These are phyloP conservation scores for Diutina ranongensis DNA, from an alignment of 1,139 yeast species.

Conservation along the genomic window DNA sequence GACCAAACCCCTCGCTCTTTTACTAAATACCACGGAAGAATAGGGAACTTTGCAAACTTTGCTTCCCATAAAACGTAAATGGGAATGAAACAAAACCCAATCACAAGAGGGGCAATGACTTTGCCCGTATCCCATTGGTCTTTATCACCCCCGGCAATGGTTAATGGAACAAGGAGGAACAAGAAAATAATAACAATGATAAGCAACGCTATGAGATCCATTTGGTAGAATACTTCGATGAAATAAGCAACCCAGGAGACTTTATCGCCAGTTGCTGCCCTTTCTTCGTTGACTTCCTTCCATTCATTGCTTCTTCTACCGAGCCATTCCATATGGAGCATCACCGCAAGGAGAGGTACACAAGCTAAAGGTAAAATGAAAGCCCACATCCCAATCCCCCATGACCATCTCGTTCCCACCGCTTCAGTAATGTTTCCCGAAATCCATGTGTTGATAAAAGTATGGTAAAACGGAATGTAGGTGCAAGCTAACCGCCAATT, in stretches of 20 bases:
- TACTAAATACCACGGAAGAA: background rate
- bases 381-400: slow-evolving; percentile 62
- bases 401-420: slow-evolving; percentile 6
- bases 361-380: slow-evolving; percentile 57
- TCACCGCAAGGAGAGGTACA: slow-evolving; percentile 43
- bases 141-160: slow-evolving; percentile 5
- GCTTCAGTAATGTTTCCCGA: background rate
- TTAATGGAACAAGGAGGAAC: slow-evolving; percentile 6
- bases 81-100: slow-evolving; percentile 4
- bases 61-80: slow-evolving; percentile 5
- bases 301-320: slow-evolving; percentile 44
- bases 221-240: background rate
- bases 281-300: slow-evolving; percentile 11
- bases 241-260: background rate
- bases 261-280: slow-evolving; percentile 11
- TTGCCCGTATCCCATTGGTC: slow-evolving; percentile 8
- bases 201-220: slow-evolving; percentile 4
- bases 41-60: background rate
- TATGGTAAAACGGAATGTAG: slow-evolving; percentile 6
- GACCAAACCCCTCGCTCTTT: slow-evolving; percentile 6
- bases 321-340: slow-evolving; percentile 41
- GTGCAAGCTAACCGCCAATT: slow-evolving; percentile 11
- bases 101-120: slow-evolving; percentile 2
- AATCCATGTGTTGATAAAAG: slow-evolving; percentile 4
- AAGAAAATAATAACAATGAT: slow-evolving; percentile 1